phyloP scores from a whole-genome alignment of 176 grass and related monocot species.

The Otatea glauca region DNA sequence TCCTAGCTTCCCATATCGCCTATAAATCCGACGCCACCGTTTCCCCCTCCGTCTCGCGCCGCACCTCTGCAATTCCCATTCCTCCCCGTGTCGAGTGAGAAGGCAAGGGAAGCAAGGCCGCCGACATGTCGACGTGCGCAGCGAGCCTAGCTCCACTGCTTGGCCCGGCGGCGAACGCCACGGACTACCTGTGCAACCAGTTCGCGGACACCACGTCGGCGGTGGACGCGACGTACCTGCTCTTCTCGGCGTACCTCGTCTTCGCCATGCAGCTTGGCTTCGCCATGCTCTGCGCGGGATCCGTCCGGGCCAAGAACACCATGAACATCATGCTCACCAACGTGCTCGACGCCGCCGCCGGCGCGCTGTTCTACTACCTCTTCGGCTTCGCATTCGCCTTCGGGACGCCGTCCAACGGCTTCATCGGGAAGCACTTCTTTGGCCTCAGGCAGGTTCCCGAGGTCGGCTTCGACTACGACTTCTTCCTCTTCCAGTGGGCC shows the following conservation, averaged over 20 bases:
- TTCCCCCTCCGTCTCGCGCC: neutral
- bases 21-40: constrained; percentile 47
- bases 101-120: neutral
- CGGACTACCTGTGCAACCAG: constrained; percentile 62
- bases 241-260: constrained; percentile 95
- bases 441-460: constrained; percentile 53
- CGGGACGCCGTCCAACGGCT: constrained; percentile 78
- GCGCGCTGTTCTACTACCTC: constrained; percentile 91
- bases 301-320: constrained; percentile 92
- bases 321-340: constrained; percentile 99
- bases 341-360: constrained; percentile 85
- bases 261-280: constrained; percentile 98
- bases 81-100: neutral
- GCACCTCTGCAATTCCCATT: neutral
- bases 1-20: neutral
- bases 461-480: constrained; percentile 68
- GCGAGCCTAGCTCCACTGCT: constrained; percentile 64
- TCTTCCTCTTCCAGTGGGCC: constrained; percentile 93
- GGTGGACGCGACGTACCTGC: constrained; percentile 89
- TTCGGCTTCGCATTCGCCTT: constrained; percentile 97
- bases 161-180: constrained; percentile 68
- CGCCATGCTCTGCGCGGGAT: constrained; percentile 92
- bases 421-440: constrained; percentile 93
- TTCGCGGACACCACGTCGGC: constrained; percentile 74
- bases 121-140: constrained; percentile 72